Conservation (phyloP, 306 rosid species). For the Luffa aegyptiaca region DNA sequence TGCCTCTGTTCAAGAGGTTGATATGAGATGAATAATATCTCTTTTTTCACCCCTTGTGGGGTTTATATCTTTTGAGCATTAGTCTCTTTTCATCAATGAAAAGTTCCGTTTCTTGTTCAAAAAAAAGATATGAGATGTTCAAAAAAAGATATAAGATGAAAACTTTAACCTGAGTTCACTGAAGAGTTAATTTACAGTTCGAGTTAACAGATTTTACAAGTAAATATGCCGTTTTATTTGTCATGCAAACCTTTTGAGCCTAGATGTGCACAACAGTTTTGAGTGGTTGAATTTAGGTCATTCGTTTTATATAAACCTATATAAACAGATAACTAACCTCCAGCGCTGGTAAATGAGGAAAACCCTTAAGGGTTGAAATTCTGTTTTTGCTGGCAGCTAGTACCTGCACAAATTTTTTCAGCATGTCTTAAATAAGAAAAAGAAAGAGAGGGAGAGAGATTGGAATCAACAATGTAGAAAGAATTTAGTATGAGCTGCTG, state of each 20-base stretch:
- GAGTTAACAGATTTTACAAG: neutral
- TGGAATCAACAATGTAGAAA: neutral
- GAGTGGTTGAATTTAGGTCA: neutral
- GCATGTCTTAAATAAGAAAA: neutral
- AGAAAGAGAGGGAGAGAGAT: neutral
- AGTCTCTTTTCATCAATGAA: too few species aligned
- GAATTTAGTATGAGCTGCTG: neutral
- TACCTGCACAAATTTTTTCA: conserved; percentile 44
- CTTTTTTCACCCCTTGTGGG: too few species aligned
- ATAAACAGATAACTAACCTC: conserved; percentile 50
- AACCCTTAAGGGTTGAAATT: conserved; percentile 82
- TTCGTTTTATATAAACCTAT: neutral
- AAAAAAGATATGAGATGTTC: too few species aligned
- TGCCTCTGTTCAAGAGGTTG: neutral
- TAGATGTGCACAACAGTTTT: neutral
- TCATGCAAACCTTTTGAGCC: neutral
- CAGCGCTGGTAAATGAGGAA: conserved; percentile 83
- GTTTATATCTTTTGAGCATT: too few species aligned
- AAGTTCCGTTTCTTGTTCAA: too few species aligned
- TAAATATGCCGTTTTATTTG: neutral
- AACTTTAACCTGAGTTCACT: neutral
- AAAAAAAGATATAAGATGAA: too few species aligned
- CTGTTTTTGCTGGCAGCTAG: conserved; percentile 98
- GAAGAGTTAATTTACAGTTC: neutral
- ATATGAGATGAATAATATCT: neutral